Conservation (phyloP, 2,329 filamentous ascomycete genomes). For the Aspergillus japonicus region DNA sequence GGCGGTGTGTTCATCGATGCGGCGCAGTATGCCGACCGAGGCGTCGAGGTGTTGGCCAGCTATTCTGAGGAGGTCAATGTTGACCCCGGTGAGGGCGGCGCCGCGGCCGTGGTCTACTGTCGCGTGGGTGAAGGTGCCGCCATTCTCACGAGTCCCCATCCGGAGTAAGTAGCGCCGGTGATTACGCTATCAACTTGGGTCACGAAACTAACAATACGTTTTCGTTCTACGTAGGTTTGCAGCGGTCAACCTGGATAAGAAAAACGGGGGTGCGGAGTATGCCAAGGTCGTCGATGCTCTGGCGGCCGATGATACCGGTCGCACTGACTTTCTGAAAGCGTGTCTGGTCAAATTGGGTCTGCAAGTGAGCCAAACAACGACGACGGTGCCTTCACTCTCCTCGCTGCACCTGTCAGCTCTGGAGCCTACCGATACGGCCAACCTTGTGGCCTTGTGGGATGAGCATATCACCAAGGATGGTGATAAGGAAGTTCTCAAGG, state of each 20-base stretch:
- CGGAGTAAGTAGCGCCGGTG: conserved; percentile 63
- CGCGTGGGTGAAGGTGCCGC: conserved; percentile 77
- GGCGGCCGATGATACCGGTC: conserved; percentile 65
- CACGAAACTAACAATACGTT: neutral
- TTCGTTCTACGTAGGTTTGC: conserved; percentile 64
- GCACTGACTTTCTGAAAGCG: conserved; percentile 73
- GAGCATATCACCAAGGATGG: conserved; percentile 67
- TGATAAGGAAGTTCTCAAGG: conserved; percentile 70
- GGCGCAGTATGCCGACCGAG: conserved; percentile 57
- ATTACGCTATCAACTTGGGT: conserved; percentile 10
- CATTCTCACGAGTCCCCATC: conserved; percentile 83
- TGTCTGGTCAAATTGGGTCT: conserved; percentile 79
- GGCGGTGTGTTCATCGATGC: conserved; percentile 90
- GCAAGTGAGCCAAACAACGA: conserved; percentile 68
- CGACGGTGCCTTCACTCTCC: conserved; percentile 75
- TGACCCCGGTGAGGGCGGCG: conserved; percentile 64
- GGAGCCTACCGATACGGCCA: conserved; percentile 62
- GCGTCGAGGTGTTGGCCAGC: conserved; percentile 77
- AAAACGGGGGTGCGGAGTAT: conserved; percentile 68
- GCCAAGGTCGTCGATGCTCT: conserved; percentile 67
- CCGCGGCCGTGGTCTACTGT: conserved; percentile 80
- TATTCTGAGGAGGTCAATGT: conserved; percentile 75
- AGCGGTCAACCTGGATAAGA: conserved; percentile 69
- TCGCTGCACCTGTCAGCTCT: conserved; percentile 76
- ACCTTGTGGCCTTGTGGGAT: conserved; percentile 62